Base-by-base conservation (phyloP, 129 eudicot species). In the Flaveria robusta region DNA sequence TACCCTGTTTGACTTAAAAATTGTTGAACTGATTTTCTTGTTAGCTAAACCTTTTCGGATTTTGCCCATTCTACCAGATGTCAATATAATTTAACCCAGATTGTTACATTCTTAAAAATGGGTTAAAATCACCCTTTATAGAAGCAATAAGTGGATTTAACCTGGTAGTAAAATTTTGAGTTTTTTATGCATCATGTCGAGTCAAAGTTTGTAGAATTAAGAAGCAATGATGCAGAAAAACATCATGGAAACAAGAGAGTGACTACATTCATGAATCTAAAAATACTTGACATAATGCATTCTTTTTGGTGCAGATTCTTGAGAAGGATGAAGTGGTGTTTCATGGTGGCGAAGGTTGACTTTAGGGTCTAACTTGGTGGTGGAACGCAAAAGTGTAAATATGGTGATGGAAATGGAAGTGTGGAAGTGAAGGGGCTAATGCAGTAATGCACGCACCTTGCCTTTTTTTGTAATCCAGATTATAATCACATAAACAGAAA, bases 391-490 rank as follows among this genome's bases (percentile, higher is more conserved):
- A 63, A 63, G 43, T 63, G 45, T 63, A 27, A 63, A 63, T 63
- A 63, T 29, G 45, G 45, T 63, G 68, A 20, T 63, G 23, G 11
- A 55, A 19, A 18, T 55, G 26, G 62, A 52, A 51, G 67, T 29
- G 15, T 60, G 67, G 41, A 27, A 15, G 68, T 29, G 68, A 63
- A 63, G 68, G 68, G 68, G 68, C 23, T 63, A 63, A 29, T 63
- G 68, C 22, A 34, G 43, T 63, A 63, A 63, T 63, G 68, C 43
- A 34, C 22, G 22, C 68, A 29, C 68, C 29, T 29, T 63, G 15
- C 13, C 42, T 26, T 59, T 60, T 60, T 60, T 60, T 26, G 31
- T 59, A 26, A 4, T 27, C 37, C 41, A 24, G 41, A 3, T 60
- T 60, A 12, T 60, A 60, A 60, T 13, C 41, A 60, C 14, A 60